Evolutionary conservation across 345 rosid species (phyloP).

Genomic region (Gossypium rotundifolium): DNA sequence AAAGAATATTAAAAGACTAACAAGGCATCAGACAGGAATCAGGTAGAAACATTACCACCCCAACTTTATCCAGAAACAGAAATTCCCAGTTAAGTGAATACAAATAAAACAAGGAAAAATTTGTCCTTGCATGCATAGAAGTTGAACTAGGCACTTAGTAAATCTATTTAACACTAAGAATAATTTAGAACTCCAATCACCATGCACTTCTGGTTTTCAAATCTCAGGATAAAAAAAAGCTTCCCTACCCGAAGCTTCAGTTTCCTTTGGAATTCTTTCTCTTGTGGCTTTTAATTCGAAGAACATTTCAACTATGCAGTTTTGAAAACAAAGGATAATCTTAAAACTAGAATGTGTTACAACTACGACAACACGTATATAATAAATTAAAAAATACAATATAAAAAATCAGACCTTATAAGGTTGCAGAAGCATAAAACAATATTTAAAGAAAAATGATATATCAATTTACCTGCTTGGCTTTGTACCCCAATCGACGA

Average conservation of each 20-base stretch:
- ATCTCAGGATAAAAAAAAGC: background rate
- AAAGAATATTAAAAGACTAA: background rate
- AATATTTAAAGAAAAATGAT: constrained; percentile 9
- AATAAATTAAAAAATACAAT: constrained; percentile 18
- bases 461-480: constrained; percentile 71
- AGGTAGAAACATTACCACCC: background rate
- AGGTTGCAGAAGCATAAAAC: constrained; percentile 8
- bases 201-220: background rate
- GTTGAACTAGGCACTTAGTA: background rate
- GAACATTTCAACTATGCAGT: background rate
- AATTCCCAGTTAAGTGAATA: background rate
- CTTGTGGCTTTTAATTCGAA: background rate
- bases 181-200: background rate
- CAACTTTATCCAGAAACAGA: background rate
- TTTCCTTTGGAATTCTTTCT: background rate
- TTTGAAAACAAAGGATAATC: background rate
- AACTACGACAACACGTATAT: background rate
- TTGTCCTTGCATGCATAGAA: background rate
- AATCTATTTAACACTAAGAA: background rate
- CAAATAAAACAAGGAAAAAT: background rate
- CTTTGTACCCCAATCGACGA: constrained; percentile 92
- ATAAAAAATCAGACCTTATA: constrained; percentile 22
- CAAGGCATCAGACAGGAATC: background rate
- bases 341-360: background rate
- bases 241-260: background rate